Evolutionary conservation across 2,329 filamentous ascomycete genomes (phyloP).

Genomic region (Cryphonectria japonica): DNA sequence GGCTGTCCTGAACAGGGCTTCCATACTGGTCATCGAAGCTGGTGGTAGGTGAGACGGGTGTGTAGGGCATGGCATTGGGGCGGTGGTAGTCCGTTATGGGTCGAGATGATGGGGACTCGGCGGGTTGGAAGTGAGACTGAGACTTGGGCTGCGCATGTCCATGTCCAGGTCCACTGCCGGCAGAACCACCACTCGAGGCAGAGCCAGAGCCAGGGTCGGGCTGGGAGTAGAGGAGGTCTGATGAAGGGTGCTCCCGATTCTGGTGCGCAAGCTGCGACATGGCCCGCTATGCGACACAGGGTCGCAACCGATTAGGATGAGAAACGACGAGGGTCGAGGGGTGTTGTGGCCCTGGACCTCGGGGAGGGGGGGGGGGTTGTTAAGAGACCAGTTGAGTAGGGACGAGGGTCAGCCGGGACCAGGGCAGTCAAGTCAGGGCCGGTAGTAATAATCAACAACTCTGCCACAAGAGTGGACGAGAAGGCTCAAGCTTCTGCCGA

Average conservation of each 20-base stretch:
- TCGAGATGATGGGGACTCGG: conserved; percentile 21
- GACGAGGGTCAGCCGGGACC: conserved; percentile 9
- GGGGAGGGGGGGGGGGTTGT: not conserved
- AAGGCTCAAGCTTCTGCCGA: not conserved
- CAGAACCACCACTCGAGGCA: not conserved
- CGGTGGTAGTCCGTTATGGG: conserved; percentile 25
- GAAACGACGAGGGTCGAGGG: conserved; percentile 15
- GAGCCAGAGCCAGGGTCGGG: conserved; percentile 24
- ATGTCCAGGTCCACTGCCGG: conserved; percentile 1
- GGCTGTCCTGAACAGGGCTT: conserved; percentile 47
- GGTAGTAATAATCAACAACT: not conserved
- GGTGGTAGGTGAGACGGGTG: conserved; percentile 25
- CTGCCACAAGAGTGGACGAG: conserved; percentile 7
- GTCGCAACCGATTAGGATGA: conserved; percentile 1
- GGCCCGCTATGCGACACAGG: conserved; percentile 46
- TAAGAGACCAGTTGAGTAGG: conserved; percentile 8
- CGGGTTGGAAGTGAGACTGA: conserved; percentile 27
- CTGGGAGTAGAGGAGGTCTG: conserved; percentile 36
- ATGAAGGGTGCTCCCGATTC: conserved; percentile 47
- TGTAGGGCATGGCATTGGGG: conserved; percentile 22
- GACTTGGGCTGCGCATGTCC: conserved; percentile 16
- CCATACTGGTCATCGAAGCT: conserved; percentile 28
- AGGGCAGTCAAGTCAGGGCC: conserved; percentile 10
- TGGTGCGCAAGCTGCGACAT: conserved; percentile 59
- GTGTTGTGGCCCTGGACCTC: conserved; percentile 7